These are phyloP conservation scores for Trapa incisa DNA, from an alignment of 345 rosid species.

Conservation along the genomic window DNA sequence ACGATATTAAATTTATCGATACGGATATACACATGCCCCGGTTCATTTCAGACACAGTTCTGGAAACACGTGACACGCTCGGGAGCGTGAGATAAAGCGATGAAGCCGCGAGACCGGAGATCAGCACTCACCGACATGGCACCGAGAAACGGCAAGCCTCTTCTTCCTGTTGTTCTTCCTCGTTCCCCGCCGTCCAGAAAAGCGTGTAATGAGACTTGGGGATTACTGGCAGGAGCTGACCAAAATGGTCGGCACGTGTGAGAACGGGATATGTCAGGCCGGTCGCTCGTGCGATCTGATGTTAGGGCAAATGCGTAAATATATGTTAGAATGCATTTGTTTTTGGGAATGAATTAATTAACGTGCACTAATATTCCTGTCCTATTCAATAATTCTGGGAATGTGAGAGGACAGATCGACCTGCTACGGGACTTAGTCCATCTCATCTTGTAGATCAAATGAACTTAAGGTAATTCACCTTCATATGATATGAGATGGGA, in stretches of 20 bases:
- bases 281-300: constrained; percentile 14
- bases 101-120: neutral
- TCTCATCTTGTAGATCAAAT: neutral
- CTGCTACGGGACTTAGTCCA: neutral
- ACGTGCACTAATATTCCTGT: no score
- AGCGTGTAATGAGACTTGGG: neutral
- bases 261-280: constrained; percentile 9
- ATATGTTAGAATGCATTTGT: no score
- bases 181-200: no score
- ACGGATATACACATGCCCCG: no score
- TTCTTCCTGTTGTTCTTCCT: no score
- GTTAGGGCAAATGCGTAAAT: no score
- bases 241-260: constrained; percentile 12
- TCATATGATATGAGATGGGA: neutral
- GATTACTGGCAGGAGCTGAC: neutral
- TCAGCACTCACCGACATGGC: constrained; percentile 12
- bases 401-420: no score
- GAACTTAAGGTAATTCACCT: neutral
- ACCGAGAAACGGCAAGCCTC: no score
- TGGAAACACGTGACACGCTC: no score
- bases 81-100: neutral
- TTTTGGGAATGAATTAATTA: no score
- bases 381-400: no score
- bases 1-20: neutral
- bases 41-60: no score